Conservation (phyloP, 495 filamentous ascomycete species). For the Cladorrhinum samala region DNA sequence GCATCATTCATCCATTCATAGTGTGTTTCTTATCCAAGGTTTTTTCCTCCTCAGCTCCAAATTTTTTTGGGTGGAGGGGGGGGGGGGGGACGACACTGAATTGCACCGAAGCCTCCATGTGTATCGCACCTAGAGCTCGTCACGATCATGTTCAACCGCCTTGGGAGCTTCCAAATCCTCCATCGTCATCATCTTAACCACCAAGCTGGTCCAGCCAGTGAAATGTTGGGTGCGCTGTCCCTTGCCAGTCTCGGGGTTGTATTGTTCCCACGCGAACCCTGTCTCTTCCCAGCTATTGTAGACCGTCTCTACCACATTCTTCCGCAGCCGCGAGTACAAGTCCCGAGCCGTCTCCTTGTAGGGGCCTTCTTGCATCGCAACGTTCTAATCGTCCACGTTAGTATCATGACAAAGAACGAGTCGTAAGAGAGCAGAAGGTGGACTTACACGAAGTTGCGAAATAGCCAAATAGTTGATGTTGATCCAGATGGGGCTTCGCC, state of each 20-base stretch:
- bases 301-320: slow-evolving; percentile 84
- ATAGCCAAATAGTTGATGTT: slow-evolving; percentile 94
- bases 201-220: slow-evolving; percentile 94
- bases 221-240: slow-evolving; percentile 97
- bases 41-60: no score
- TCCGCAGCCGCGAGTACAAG: slow-evolving; percentile 70
- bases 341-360: slow-evolving; percentile 62
- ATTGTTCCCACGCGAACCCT: slow-evolving; percentile 98
- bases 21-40: no score
- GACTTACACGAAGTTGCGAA: slow-evolving; percentile 71
- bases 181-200: slow-evolving; percentile 97
- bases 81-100: no score
- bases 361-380: slow-evolving; percentile 55
- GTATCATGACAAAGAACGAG: neutral
- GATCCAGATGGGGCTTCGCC: slow-evolving; percentile 93
- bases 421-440: slow-evolving; percentile 17
- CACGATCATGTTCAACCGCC: slow-evolving; percentile 16
- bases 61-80: no score
- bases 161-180: slow-evolving; percentile 27
- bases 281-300: slow-evolving; percentile 83
- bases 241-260: slow-evolving; percentile 84
- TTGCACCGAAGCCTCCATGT: no score
- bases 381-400: slow-evolving; percentile 36
- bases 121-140: slow-evolving; percentile 39
- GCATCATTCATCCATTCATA: no score